Evolutionary conservation across 2,329 filamentous ascomycete species (phyloP).

Genomic region (Fusarium algeriense): DNA sequence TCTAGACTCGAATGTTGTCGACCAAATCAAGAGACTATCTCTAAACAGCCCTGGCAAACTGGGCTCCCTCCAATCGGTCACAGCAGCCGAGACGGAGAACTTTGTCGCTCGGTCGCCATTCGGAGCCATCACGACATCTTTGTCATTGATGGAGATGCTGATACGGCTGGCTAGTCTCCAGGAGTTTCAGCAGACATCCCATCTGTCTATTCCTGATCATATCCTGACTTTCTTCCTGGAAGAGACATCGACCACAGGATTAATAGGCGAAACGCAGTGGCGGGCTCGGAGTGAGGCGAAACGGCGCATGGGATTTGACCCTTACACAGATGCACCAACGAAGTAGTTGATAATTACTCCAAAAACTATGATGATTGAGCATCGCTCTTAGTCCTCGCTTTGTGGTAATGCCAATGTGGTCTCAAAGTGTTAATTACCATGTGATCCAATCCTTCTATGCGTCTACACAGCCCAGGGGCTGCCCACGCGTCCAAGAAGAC

Average conservation of each 20-base stretch:
- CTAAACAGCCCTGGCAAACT: conserved; percentile 41
- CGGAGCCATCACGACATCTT: conserved; percentile 65
- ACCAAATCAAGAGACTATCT: conserved; percentile 57
- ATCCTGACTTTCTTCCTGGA: conserved; percentile 88
- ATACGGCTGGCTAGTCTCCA: conserved; percentile 88
- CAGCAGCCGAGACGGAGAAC: conserved; percentile 42
- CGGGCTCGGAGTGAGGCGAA: conserved; percentile 61
- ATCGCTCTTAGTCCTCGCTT: neutral
- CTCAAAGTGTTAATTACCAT: too few species aligned
- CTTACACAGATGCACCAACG: conserved; percentile 62
- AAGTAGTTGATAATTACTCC: conserved; percentile 26
- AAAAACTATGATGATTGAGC: neutral
- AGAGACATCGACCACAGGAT: conserved; percentile 66
- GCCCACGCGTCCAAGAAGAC: neutral
- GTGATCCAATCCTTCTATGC: too few species aligned
- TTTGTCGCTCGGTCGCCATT: conserved; percentile 61
- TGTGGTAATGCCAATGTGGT: neutral
- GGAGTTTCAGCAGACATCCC: conserved; percentile 90
- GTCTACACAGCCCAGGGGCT: too few species aligned
- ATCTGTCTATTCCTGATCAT: conserved; percentile 91
- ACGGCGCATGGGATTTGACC: conserved; percentile 66
- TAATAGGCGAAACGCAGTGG: conserved; percentile 60
- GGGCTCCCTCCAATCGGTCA: conserved; percentile 10
- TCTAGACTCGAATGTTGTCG: conserved; percentile 55
- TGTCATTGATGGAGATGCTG: conserved; percentile 88